phyloP scores from a whole-genome alignment of 2,329 filamentous ascomycete species.

The Colletotrichum orchidophilum region DNA sequence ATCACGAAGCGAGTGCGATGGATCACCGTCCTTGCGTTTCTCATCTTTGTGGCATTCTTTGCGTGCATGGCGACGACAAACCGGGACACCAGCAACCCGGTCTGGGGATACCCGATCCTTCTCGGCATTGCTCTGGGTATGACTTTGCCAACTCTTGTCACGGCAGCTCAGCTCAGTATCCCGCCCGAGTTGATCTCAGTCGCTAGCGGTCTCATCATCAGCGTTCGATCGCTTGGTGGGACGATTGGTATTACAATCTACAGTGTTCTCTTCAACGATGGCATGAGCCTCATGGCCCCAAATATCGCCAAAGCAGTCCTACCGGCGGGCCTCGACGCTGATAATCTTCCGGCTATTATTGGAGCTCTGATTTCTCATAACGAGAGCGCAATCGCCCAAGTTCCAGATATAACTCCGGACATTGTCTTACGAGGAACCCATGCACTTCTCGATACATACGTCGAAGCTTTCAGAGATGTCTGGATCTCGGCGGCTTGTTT shows the following conservation, averaged over 20 bases:
- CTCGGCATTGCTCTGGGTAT: background rate
- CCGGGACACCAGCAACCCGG: background rate
- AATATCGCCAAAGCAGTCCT: background rate
- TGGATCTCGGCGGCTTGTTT: background rate
- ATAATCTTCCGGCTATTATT: background rate
- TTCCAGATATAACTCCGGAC: background rate
- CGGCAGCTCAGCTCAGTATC: background rate
- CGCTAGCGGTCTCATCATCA: background rate
- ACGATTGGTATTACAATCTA: background rate
- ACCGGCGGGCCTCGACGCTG: background rate
- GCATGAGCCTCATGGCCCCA: background rate
- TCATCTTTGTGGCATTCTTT: background rate
- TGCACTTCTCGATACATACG: background rate
- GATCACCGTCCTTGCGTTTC: background rate
- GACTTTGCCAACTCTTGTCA: background rate
- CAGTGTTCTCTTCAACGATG: background rate
- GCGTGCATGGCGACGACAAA: background rate
- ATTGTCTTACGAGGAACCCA: background rate
- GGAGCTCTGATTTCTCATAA: background rate
- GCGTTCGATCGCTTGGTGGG: background rate
- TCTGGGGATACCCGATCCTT: background rate
- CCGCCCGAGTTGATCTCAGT: background rate
- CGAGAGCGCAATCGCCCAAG: no score
- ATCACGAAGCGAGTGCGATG: background rate
- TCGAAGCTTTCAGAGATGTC: background rate